Evolutionary conservation across 345 rosid species (phyloP).

Genomic region (Viola odorata): DNA sequence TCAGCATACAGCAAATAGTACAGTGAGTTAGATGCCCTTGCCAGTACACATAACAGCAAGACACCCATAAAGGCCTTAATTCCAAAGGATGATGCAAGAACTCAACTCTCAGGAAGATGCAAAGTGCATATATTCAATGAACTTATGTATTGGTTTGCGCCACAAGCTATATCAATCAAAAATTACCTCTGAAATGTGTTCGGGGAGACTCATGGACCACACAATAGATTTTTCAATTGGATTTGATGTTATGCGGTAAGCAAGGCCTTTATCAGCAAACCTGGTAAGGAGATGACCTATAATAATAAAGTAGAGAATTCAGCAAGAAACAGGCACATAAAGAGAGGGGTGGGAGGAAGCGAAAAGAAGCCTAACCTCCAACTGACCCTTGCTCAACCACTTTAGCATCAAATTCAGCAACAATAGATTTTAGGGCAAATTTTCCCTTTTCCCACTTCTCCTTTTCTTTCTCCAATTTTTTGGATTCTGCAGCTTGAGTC

Average conservation of each 20-base stretch:
- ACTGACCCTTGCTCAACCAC: slow-evolving; percentile 70
- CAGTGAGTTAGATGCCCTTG: no score
- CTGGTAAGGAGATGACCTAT: slow-evolving; percentile 79
- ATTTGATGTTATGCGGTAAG: slow-evolving; percentile 59
- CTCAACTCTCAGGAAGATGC: no score
- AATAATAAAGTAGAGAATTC: slow-evolving; percentile 25
- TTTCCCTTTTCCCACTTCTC: slow-evolving; percentile 90
- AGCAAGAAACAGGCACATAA: slow-evolving; percentile 12
- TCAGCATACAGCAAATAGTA: not conserved
- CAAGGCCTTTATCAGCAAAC: slow-evolving; percentile 78
- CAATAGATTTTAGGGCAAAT: slow-evolving; percentile 73
- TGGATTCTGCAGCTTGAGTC: slow-evolving; percentile 76
- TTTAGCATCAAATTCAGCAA: slow-evolving; percentile 73
- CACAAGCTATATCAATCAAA: not conserved
- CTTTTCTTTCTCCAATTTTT: slow-evolving; percentile 65
- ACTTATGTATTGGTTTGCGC: no score
- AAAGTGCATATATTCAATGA: no score
- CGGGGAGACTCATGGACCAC: slow-evolving; percentile 82
- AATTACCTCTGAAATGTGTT: slow-evolving; percentile 61
- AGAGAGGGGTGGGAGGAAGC: slow-evolving; percentile 1
- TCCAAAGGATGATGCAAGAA: no score
- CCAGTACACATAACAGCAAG: no score
- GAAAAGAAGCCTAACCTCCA: slow-evolving; percentile 55
- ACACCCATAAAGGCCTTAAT: no score
- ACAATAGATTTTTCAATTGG: slow-evolving; percentile 77